Percentiles rank a stretch among this genome's conserved stretches.
phyloP scores from a whole-genome alignment of 306 rosid species.

The Ziziphus jujuba region DNA sequence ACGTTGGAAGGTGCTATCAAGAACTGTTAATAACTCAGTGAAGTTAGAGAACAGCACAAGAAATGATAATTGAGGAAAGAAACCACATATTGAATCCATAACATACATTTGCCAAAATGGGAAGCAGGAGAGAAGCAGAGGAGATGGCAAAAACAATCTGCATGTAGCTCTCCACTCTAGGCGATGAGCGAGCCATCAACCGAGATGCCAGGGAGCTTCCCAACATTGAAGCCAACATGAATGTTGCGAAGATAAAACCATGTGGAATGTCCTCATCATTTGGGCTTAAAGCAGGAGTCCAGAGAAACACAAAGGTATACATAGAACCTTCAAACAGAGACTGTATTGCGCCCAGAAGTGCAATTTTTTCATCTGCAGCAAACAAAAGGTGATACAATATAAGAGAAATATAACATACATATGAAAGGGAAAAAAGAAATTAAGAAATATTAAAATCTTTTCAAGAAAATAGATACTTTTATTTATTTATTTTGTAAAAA shows the following conservation, averaged over 20 bases:
- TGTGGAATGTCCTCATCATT: constrained; percentile 91
- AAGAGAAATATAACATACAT: not conserved
- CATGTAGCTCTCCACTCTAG: constrained; percentile 86
- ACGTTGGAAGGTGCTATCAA: constrained; percentile 65
- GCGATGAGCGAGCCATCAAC: constrained; percentile 63
- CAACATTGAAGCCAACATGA: constrained; percentile 94
- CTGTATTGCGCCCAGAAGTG: constrained; percentile 85
- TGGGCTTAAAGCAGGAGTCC: constrained; percentile 98
- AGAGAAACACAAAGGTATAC: constrained; percentile 89
- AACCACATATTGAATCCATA: constrained; percentile 14
- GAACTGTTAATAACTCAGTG: constrained; percentile 57
- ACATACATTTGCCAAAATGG: constrained; percentile 71
- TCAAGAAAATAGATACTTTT: constrained; percentile 12
- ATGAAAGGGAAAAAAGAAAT: not conserved
- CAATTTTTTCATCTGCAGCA: constrained; percentile 69
- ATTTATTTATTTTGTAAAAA: not conserved
- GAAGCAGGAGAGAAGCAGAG: constrained; percentile 61
- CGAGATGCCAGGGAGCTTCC: constrained; percentile 93
- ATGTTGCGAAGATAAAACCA: constrained; percentile 89
- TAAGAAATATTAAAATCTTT: not conserved
- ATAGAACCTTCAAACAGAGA: constrained; percentile 95
- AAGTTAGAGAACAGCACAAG: constrained; percentile 33
- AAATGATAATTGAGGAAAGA: constrained; percentile 7
- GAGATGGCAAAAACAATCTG: constrained; percentile 73
- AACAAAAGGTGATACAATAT: constrained; percentile 18